Evolutionary conservation across 768 basidiomycete species (phyloP), one percentile per base, ranked within the genome.

Genomic region (Rhodotorula kratochvilovae): DNA sequence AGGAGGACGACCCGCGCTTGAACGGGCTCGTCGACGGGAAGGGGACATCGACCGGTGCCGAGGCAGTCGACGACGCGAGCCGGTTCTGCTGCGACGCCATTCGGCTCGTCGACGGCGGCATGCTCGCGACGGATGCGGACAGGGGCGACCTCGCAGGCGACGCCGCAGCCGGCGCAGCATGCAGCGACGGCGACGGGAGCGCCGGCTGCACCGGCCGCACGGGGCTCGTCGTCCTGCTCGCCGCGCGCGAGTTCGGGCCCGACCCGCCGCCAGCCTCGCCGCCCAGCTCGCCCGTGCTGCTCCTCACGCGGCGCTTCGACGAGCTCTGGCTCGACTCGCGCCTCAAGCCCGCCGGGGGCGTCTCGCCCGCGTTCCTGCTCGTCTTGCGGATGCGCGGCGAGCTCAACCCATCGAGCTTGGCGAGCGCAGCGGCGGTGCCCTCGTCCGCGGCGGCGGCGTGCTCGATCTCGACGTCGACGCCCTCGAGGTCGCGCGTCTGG

Each of bases 1-100:
- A 95, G 12, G 92, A 93, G 17, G 90, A 88, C 33, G 92, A 94
- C 68, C 89, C 89, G 66, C 92, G 88, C 80, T 94, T 92, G 88
- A 59, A 59, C 5, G 73, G 70, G 36, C 55, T 70, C 61, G 58
- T 42, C 10, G 53, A 55, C 17, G 67, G 48, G 71, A 73, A 66
- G 31, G 70, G 59, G 7, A 67, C 36, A 3, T 64, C 75, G 48
- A 53, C 45, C 50, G 31, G 57, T 25, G 17, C 36, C 19, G 46
- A 58, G 48, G 68, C 27, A 16, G 71, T 46, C 25, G 64, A 54
- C 54, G 69, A 17, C 3, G 61, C 33, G 36, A 42, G 60, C 10
- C 59, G 67, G 55, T 48, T 53, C 19, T 27, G 50, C 23, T 27
- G 50, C 23, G 35, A 45, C 2, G 62, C 19, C 4, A 11, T 17